A percentile compares a stretch with the other conserved stretches of the same genome.
Conservation (phyloP, 2,329 filamentous ascomycete species). For the Cladobotryum protrusum region DNA sequence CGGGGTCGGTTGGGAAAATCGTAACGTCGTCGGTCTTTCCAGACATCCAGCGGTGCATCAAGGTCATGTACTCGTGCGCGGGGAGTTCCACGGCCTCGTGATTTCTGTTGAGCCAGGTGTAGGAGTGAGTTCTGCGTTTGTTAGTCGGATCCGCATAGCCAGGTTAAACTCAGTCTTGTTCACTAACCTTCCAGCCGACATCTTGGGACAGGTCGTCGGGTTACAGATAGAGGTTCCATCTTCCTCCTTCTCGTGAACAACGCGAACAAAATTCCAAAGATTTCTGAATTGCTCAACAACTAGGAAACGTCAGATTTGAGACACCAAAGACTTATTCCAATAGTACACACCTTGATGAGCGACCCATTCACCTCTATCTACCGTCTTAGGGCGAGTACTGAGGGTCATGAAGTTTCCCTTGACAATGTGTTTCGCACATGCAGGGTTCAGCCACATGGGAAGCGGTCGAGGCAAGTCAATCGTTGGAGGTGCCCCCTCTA, state of each 20-base stretch:
- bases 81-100: constrained; percentile 80
- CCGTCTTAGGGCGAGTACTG: constrained; percentile 85
- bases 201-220: constrained; percentile 74
- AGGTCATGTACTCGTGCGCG: constrained; percentile 81
- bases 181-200: constrained; percentile 84
- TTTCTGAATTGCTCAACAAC: constrained; percentile 91
- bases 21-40: constrained; percentile 80
- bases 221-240: constrained; percentile 79
- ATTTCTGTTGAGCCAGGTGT: constrained; percentile 64
- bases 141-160: too few relatives aligned
- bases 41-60: constrained; percentile 90
- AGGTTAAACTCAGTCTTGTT: too few relatives aligned
- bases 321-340: background rate
- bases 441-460: constrained; percentile 67
- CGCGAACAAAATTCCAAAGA: constrained; percentile 81
- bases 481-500: constrained; percentile 59
- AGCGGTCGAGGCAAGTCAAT: constrained; percentile 24
- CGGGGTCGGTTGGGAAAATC: constrained; percentile 79
- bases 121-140: constrained; percentile 62
- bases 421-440: constrained; percentile 80
- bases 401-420: constrained; percentile 99
- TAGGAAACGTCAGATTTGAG: constrained; percentile 29
- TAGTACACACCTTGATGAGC: constrained; percentile 72
- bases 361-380: constrained; percentile 93
- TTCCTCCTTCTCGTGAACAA: constrained; percentile 80